phyloP scores from a whole-genome alignment of 106 monocot genomes.

The Agapanthus africanus region DNA sequence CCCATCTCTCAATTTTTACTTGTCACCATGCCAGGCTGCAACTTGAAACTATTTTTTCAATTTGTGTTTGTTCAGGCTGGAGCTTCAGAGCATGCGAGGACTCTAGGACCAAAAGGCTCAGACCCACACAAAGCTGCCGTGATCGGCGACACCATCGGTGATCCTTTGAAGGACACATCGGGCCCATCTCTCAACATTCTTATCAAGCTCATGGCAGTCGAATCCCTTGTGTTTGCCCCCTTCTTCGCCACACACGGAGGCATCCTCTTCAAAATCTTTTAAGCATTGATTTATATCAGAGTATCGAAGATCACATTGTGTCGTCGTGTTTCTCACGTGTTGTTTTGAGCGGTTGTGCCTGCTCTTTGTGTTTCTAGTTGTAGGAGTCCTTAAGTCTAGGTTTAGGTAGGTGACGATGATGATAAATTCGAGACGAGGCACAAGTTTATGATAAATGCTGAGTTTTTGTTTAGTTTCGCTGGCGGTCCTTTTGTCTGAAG shows the following conservation, averaged over 20 bases:
- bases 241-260: slow-evolving; percentile 65
- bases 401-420: neutral
- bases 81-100: slow-evolving; percentile 49
- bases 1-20: too few species aligned
- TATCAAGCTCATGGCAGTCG: slow-evolving; percentile 73
- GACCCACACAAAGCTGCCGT: slow-evolving; percentile 69
- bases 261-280: slow-evolving; percentile 42
- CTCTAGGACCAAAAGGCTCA: slow-evolving; percentile 59
- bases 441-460: too few species aligned
- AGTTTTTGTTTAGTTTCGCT: too few species aligned
- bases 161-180: slow-evolving; percentile 56
- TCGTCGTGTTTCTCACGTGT: too few species aligned
- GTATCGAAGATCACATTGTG: too few species aligned
- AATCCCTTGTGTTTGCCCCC: slow-evolving; percentile 61
- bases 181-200: slow-evolving; percentile 71
- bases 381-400: neutral
- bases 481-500: neutral
- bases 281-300: neutral
- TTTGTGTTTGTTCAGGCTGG: slow-evolving; percentile 31
- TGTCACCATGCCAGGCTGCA: too few species aligned
- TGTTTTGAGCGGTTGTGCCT: neutral
- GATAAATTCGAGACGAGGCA: neutral
- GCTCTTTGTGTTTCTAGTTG: neutral
- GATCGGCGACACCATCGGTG: slow-evolving; percentile 64
- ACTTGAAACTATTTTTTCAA: neutral